A percentile compares a stretch with the other conserved stretches of the same genome.
These are phyloP conservation scores for Trichoderma atroviride DNA, from an alignment of 2,329 filamentous ascomycete genomes.

Conservation along the genomic window DNA sequence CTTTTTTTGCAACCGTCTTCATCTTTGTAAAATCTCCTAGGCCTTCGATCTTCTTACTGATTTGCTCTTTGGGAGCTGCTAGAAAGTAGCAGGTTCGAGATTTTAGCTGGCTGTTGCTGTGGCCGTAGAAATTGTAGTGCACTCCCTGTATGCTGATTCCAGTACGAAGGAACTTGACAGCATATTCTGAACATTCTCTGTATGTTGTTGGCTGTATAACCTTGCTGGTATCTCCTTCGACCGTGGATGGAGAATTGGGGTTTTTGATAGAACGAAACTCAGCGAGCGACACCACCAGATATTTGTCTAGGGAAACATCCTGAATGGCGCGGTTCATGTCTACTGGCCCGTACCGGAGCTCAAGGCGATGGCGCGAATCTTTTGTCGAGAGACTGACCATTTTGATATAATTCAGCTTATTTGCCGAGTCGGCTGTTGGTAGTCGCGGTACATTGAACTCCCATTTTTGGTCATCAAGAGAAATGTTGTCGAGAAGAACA, in stretches of 20 bases:
- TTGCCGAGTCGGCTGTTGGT: slow-evolving; percentile 10
- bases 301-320: slow-evolving; percentile 35
- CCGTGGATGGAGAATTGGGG: slow-evolving; percentile 7
- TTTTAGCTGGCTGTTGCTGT: slow-evolving; percentile 49
- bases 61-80: slow-evolving; percentile 40
- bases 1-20: slow-evolving; percentile 47
- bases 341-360: slow-evolving; percentile 33
- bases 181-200: slow-evolving; percentile 43
- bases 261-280: slow-evolving; percentile 37
- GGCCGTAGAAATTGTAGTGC: slow-evolving; percentile 46
- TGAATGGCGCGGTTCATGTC: slow-evolving; percentile 39
- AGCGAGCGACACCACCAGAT: slow-evolving; percentile 41
- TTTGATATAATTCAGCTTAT: slow-evolving; percentile 21
- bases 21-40: slow-evolving; percentile 46
- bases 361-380: slow-evolving; percentile 32
- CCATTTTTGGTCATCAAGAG: slow-evolving; percentile 19
- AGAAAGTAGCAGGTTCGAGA: slow-evolving; percentile 45
- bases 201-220: slow-evolving; percentile 34
- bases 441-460: slow-evolving; percentile 13
- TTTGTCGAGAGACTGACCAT: slow-evolving; percentile 23
- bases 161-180: slow-evolving; percentile 38
- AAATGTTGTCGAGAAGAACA: slow-evolving; percentile 14
- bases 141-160: slow-evolving; percentile 42
- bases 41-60: slow-evolving; percentile 39
- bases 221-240: not conserved